Evolutionary conservation across 83 land plant genomes (phyloP).

Genomic region (Picea engelmannii): DNA sequence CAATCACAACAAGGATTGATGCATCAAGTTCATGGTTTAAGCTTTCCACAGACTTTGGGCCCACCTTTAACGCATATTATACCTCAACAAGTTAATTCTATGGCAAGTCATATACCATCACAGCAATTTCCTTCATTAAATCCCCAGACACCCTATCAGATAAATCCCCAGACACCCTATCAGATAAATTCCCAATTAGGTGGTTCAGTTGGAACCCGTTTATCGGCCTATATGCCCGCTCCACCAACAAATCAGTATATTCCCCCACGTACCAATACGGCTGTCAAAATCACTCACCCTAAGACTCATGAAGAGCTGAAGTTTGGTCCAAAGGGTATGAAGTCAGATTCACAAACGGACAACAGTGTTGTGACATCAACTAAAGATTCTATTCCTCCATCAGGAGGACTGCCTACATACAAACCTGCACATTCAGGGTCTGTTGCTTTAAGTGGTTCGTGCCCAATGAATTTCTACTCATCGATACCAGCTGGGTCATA

Average conservation of each 20-base stretch:
- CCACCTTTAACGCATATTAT: constrained; percentile 51
- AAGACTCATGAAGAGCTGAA: constrained; percentile 88
- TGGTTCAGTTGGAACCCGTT: constrained; percentile 23
- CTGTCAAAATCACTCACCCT: constrained; percentile 92
- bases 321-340: constrained; percentile 51
- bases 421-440: constrained; percentile 45
- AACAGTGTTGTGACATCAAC: constrained; percentile 29
- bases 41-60: constrained; percentile 40
- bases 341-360: constrained; percentile 44
- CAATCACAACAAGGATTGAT: constrained; percentile 62
- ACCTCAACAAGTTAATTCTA: neutral
- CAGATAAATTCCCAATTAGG: constrained; percentile 58
- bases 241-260: constrained; percentile 22
- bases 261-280: constrained; percentile 43
- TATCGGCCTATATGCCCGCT: constrained; percentile 1
- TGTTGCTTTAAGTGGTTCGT: constrained; percentile 11
- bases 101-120: too few species aligned
- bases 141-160: constrained; percentile 34
- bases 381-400: constrained; percentile 26
- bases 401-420: constrained; percentile 52
- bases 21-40: constrained; percentile 55
- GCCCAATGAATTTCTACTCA: constrained; percentile 41
- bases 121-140: too few species aligned
- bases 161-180: constrained; percentile 47
- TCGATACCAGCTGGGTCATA: constrained; percentile 34